Evolutionary conservation across 164 flowering plant genomes (phyloP), one percentile per base, ranked within the genome.

Genomic region (Chimonanthus salicifolius): DNA sequence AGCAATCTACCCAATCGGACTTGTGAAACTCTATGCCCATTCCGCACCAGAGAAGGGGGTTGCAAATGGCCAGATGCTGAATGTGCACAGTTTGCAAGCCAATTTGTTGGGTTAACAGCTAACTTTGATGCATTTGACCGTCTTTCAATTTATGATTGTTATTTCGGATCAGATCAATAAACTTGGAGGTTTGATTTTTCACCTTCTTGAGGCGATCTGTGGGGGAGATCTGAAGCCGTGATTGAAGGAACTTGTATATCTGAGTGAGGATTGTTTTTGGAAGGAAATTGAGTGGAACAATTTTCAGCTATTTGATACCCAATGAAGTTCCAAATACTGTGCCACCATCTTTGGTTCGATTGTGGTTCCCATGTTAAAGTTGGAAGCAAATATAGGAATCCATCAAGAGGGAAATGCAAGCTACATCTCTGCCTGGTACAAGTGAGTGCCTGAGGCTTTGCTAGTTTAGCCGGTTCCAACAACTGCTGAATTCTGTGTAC

Each of bases 21-120:
- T 10, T 96, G 99, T 83, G 95, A 88, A 78, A 77, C 83, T 51
- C 73, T 91, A 16, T 96, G 97, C 74, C 95, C 98, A 8, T 82
- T 90, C 67, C 92, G 91, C 60, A 76, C 92, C 1, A 72, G 89
- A 48, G 98, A 94, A 65, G 97, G 94, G 69, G 88, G 87, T 62
- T 96, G 99, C 81, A 80, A 84, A 75, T 96, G 97, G 98, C 99
- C 98, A 3, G 87, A 92, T 70, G 91, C 94, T 67, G 97, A 90
- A 49, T 96, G 99, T 84, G 95, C 95, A 49, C 98, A 90, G 81
- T 75, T 88, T 60, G 88, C 92, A 51, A 94, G 97, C 79, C 97
- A 96, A 76, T 92, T 94, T 85, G 82, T 94, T 58, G 99, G 97
- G 20, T 71, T 96, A 51, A 94, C 86, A 78, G 98, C 97, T 33